Evolutionary conservation across 345 rosid species (phyloP).

Genomic region (Syzygium grande): DNA sequence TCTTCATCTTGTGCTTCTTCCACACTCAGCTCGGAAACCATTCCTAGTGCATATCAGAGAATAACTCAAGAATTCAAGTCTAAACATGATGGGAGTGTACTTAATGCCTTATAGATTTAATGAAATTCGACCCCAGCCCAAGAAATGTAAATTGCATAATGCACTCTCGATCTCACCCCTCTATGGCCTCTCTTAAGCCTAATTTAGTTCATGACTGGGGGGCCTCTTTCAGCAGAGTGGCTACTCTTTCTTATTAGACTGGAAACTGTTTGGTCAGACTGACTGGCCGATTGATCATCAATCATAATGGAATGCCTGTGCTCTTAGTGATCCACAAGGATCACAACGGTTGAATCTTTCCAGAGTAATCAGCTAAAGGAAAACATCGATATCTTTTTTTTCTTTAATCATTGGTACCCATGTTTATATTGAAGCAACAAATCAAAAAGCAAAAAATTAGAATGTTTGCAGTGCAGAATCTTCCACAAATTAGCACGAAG

Average conservation of each 20-base stretch:
- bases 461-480: too few species aligned
- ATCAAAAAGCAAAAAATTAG: too few species aligned
- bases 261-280: too few species aligned
- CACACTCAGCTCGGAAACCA: slow-evolving; percentile 4
- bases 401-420: not conserved
- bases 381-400: not conserved
- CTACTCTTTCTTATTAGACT: too few species aligned
- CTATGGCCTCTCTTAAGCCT: not conserved
- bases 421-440: not conserved
- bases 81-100: not conserved
- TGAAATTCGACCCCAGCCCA: not conserved
- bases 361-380: too few species aligned
- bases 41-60: not conserved
- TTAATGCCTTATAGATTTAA: not conserved
- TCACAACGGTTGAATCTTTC: too few species aligned
- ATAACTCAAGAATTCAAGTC: not conserved
- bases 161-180: not conserved
- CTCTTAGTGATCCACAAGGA: too few species aligned
- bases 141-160: not conserved
- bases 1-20: not conserved
- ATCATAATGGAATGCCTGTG: too few species aligned
- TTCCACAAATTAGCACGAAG: too few species aligned
- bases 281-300: too few species aligned
- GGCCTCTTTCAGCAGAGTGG: too few species aligned
- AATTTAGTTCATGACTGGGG: too few species aligned